A percentile compares a stretch with the other conserved stretches of the same genome.
Evolutionary conservation across 225 moss, liverwort and hornwort species (phyloP).

Genomic region (Ulota crispa): DNA sequence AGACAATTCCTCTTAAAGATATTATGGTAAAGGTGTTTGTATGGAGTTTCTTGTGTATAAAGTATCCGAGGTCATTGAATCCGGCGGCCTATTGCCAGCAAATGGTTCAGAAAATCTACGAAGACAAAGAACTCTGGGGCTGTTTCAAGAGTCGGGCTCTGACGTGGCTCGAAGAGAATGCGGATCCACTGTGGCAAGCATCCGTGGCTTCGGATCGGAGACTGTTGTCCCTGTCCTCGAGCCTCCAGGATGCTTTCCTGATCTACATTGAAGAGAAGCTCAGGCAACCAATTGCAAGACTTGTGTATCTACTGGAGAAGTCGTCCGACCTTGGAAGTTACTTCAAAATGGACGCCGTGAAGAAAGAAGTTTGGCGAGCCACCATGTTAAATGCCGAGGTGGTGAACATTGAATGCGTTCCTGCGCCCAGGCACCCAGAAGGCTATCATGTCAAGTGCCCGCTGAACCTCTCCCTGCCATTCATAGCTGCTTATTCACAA

Average conservation of each 20-base stretch:
- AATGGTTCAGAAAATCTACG: conserved; percentile 53
- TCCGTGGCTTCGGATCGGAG: conserved; percentile 55
- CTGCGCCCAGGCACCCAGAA: conserved; percentile 56
- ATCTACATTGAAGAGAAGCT: conserved; percentile 53
- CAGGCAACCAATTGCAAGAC: conserved; percentile 49
- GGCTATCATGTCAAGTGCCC: conserved; percentile 54
- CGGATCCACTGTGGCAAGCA: conserved; percentile 53
- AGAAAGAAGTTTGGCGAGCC: conserved; percentile 40
- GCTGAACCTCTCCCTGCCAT: conserved; percentile 47
- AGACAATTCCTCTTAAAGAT: conserved; percentile 43
- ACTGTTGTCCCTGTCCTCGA: conserved; percentile 49
- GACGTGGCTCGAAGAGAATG: conserved; percentile 38
- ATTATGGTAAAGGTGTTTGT: conserved; percentile 60
- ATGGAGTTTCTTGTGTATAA: conserved; percentile 66
- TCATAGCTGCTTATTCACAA: conserved; percentile 40
- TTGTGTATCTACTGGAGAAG: conserved; percentile 52
- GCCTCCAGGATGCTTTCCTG: conserved; percentile 59
- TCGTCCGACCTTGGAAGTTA: conserved; percentile 52
- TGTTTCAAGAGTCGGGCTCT: conserved; percentile 52
- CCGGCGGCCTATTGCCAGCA: conserved; percentile 51
- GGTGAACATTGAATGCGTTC: conserved; percentile 36
- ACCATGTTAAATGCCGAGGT: conserved; percentile 36
- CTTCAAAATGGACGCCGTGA: conserved; percentile 50
- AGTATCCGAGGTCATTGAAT: conserved; percentile 41
- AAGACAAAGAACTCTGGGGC: conserved; percentile 45